Conservation (phyloP, 2,329 filamentous ascomycete genomes). For the Apiospora phragmitis region DNA sequence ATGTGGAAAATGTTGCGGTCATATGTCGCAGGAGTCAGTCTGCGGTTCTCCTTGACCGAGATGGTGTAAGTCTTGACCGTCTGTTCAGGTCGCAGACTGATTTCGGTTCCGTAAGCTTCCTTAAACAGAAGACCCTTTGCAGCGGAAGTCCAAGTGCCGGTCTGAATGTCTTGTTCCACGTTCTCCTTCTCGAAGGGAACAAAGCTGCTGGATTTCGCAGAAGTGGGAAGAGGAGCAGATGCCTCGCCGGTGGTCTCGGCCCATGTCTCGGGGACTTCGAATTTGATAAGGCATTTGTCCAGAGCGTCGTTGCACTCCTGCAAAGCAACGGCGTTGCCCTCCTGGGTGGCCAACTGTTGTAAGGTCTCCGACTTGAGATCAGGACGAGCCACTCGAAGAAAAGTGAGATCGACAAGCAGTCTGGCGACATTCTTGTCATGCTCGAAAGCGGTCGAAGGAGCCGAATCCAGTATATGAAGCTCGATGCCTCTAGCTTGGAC, state of each 20-base stretch:
- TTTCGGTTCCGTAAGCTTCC: constrained; percentile 81
- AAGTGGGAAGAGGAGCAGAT: constrained; percentile 56
- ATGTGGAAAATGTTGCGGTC: constrained; percentile 99
- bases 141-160: constrained; percentile 78
- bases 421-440: constrained; percentile 62
- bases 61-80: constrained; percentile 84
- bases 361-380: constrained; percentile 62
- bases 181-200: constrained; percentile 76
- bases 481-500: constrained; percentile 69
- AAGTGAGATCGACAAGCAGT: constrained; percentile 76
- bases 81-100: constrained; percentile 79
- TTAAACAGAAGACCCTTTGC: constrained; percentile 92
- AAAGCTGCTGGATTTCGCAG: constrained; percentile 80
- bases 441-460: constrained; percentile 66
- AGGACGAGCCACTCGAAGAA: constrained; percentile 75
- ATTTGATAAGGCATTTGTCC: constrained; percentile 66
- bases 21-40: constrained; percentile 83
- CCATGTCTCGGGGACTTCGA: constrained; percentile 83
- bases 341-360: constrained; percentile 64
- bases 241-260: constrained; percentile 64
- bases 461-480: constrained; percentile 75
- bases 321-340: constrained; percentile 50
- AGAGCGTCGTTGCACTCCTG: constrained; percentile 66
- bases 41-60: constrained; percentile 91
- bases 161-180: constrained; percentile 60